Base-by-base conservation (phyloP, 257 asterid species). In the Capsicum rhomboideum region DNA sequence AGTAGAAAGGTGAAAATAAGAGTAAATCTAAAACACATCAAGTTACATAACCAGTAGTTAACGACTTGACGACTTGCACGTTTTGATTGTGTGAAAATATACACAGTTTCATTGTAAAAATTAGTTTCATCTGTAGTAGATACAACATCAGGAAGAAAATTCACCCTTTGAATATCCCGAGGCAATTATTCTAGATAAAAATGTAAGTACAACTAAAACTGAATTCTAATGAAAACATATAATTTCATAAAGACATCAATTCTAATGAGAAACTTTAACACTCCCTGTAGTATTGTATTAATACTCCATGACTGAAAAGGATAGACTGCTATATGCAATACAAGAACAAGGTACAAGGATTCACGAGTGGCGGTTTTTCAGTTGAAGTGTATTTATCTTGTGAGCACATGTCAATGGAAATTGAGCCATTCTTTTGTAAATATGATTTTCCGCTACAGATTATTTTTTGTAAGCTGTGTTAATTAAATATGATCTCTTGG, bases 381-480 rank as follows among this genome's bases (percentile, higher is more conserved):
- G 20, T n/a, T 20, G 83, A 85, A 61, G 50, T 31, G 85, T 74
- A 87, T 31, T 78, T 80, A 80, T 82, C 79, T 54, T 69, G 85
- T 78, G 84, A 84, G 84, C 67, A 79, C 49, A 86, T 89, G 82
- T 83, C 86, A 58, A 77, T 83, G 90, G 90, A 84, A 49, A 46
- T 16, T 49, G 87, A 75, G 87, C 87, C 83, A 74, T 86, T 84
- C 72, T 84, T 83, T 81, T 90, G 96, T 93, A 92, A 67, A 92
- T 92, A 92, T 88, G 89, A 84, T 81, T 81, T 79, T 72, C 83
- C 86, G 40, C 71, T 37, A 63, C 86, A 56, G 81, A 72, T 79
- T 82, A 80, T 83, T 84, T 88, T 75, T 75, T 88, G 90, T 90
- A 89, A 89, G 88, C 54, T 82, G 86, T 79, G 87, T 88, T 89